A percentile compares a stretch with the other conserved stretches of the same genome.
phyloP scores from a whole-genome alignment of 495 filamentous ascomycete species.

The Talaromyces ruber region DNA sequence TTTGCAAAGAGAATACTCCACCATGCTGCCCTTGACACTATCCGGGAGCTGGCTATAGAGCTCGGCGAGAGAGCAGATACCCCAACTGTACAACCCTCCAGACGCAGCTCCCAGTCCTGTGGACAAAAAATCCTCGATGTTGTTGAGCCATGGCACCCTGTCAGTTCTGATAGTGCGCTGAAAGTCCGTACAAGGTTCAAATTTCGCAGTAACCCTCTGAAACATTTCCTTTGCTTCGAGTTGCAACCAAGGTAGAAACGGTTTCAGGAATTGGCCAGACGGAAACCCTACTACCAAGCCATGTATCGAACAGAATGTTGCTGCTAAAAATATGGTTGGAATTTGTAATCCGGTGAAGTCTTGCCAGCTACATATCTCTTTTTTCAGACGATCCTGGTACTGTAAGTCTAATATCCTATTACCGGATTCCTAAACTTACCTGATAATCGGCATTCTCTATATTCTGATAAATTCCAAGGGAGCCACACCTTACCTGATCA shows the following conservation, averaged over 20 bases:
- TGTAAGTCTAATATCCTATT: neutral
- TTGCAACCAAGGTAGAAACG: neutral
- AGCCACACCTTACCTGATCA: neutral
- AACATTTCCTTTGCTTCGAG: neutral
- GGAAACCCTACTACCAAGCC: neutral
- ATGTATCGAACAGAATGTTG: neutral
- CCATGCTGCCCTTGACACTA: neutral
- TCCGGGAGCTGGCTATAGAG: neutral
- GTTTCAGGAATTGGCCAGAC: neutral
- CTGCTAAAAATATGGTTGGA: neutral
- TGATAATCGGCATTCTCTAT: neutral
- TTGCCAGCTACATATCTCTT: neutral
- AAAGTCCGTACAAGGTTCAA: neutral
- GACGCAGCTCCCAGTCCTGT: neutral
- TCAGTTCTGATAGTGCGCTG: neutral
- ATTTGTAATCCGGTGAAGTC: neutral
- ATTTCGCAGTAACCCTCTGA: neutral
- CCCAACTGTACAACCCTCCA: neutral
- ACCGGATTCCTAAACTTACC: neutral
- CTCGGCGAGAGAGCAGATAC: neutral
- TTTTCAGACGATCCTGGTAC: neutral
- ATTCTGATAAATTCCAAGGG: neutral
- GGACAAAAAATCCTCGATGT: neutral
- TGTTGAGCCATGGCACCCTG: neutral
- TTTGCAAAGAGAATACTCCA: neutral